A percentile compares a stretch with the other conserved stretches of the same genome.
Evolutionary conservation across 129 eudicot genomes (phyloP).

Genomic region (Rutidosis leptorrhynchoides): DNA sequence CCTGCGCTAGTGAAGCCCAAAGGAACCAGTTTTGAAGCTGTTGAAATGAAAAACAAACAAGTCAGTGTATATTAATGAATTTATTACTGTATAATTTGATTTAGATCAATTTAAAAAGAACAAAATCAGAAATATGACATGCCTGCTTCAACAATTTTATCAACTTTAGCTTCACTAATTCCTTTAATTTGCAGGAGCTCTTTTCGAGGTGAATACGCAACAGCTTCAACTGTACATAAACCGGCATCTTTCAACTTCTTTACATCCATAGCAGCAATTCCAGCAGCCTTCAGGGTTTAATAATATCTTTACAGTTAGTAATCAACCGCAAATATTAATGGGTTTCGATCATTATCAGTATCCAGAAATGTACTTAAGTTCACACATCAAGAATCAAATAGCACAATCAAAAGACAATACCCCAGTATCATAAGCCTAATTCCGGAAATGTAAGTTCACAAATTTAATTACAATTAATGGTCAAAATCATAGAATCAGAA

Average conservation of each 20-base stretch:
- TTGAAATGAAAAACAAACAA: conserved; percentile 16
- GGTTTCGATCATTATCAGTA: conserved; percentile 12
- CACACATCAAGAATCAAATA: conserved; percentile 8
- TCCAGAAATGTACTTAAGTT: neutral
- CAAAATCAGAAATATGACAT: conserved; percentile 21
- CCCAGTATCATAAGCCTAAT: conserved; percentile 6
- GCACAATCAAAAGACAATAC: conserved; percentile 7
- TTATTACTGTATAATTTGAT: no score
- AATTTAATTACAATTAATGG: neutral
- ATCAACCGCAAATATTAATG: conserved; percentile 1
- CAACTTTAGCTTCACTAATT: conserved; percentile 97
- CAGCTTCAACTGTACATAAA: conserved; percentile 92
- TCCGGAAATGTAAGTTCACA: neutral
- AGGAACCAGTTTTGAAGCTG: conserved; percentile 92
- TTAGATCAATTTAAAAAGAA: neutral
- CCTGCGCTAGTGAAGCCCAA: conserved; percentile 96
- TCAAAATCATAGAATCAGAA: conserved; percentile 5
- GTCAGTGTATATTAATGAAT: neutral
- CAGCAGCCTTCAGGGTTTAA: conserved; percentile 55
- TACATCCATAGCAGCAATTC: conserved; percentile 80
- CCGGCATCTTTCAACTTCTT: conserved; percentile 98
- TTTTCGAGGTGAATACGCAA: conserved; percentile 85
- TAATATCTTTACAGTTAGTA: conserved; percentile 13
- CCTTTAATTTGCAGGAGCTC: conserved; percentile 96
- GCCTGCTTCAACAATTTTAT: conserved; percentile 96